These are phyloP conservation scores for Pseudocercospora vitis DNA, from an alignment of 2,329 filamentous ascomycete species.

Conservation along the genomic window DNA sequence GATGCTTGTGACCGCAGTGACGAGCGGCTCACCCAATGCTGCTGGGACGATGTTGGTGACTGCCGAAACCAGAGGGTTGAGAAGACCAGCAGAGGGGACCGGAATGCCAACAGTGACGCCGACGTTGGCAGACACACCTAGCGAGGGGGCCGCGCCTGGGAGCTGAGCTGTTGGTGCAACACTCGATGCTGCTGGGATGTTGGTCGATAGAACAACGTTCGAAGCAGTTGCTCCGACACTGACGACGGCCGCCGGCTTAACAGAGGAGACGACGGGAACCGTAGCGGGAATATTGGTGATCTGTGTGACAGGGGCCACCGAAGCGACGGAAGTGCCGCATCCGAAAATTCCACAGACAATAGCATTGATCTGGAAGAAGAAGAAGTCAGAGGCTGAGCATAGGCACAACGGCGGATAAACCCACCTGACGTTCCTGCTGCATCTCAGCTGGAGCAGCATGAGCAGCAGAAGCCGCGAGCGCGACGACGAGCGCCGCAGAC, in stretches of 20 bases:
- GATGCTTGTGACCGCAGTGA: neutral
- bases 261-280: neutral
- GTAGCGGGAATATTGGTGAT: neutral
- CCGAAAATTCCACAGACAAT: too few species aligned
- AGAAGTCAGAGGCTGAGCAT: too few species aligned
- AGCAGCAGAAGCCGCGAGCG: slow-evolving; percentile 4
- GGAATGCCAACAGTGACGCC: neutral
- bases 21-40: neutral
- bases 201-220: neutral
- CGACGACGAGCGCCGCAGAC: neutral
- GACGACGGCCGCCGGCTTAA: too few species aligned
- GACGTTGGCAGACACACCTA: too few species aligned
- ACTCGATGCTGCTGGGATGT: neutral
- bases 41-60: neutral
- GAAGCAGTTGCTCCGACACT: neutral
- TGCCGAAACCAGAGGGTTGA: neutral
- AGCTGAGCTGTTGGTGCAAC: neutral
- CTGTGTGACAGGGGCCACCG: neutral
- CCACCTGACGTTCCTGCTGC: too few species aligned
- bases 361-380: too few species aligned
- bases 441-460: neutral
- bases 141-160: too few species aligned
- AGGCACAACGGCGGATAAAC: too few species aligned
- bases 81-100: neutral
- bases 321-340: too few species aligned